Percentiles rank a stretch among this genome's conserved stretches.
Evolutionary conservation across 257 asterid species (phyloP).

Genomic region (Handroanthus guayacan): DNA sequence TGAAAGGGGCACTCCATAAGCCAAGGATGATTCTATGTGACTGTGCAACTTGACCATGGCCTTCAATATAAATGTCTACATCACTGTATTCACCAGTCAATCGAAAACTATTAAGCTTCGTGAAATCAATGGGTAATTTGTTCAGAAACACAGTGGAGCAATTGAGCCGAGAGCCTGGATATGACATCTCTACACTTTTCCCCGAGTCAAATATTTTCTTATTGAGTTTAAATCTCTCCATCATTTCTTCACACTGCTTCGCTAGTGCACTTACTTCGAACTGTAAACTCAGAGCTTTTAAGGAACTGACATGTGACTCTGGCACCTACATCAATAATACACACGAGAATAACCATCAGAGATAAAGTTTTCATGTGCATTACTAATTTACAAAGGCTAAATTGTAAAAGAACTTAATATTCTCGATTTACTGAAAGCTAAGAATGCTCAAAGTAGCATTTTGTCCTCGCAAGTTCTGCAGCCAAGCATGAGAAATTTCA

Average conservation of each 20-base stretch:
- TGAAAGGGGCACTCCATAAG: slow-evolving; percentile 90
- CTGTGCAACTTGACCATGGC: slow-evolving; percentile 61
- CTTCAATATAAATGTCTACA: slow-evolving; percentile 72
- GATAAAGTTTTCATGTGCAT: slow-evolving; percentile 1
- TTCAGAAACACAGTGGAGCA: slow-evolving; percentile 58
- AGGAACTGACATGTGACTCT: slow-evolving; percentile 65
- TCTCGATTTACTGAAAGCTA: background rate
- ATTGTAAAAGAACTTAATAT: background rate
- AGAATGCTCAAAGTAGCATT: background rate
- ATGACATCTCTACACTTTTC: slow-evolving; percentile 75
- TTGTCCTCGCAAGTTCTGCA: background rate
- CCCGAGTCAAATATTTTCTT: slow-evolving; percentile 75
- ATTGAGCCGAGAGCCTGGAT: slow-evolving; percentile 64
- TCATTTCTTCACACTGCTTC: slow-evolving; percentile 80
- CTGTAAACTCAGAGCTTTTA: slow-evolving; percentile 68
- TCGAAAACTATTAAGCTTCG: slow-evolving; percentile 65
- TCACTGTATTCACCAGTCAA: slow-evolving; percentile 77
- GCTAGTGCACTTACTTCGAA: slow-evolving; percentile 70
- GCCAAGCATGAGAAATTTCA: slow-evolving; percentile 18
- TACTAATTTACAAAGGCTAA: background rate
- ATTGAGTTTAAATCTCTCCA: slow-evolving; percentile 70
- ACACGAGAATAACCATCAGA: slow-evolving; percentile 13
- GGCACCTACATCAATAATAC: slow-evolving; percentile 58
- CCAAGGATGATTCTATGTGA: slow-evolving; percentile 88
- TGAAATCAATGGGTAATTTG: slow-evolving; percentile 72